Conservation (phyloP, 2,329 filamentous ascomycete genomes). For the Mollisia scopiformis region DNA sequence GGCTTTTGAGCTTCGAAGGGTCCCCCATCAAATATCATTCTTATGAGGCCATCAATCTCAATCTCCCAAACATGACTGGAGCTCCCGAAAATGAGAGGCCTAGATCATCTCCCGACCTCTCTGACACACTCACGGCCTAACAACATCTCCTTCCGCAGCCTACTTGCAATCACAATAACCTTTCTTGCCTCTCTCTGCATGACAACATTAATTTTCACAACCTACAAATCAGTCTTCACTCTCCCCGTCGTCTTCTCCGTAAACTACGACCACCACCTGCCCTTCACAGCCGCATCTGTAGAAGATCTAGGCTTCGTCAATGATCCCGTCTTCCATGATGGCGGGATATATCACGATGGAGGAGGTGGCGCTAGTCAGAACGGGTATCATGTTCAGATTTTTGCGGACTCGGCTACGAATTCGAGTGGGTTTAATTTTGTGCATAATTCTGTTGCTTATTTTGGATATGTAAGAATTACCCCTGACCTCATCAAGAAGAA, state of each 20-base stretch:
- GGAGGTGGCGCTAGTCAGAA: neutral
- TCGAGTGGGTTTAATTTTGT: conserved; percentile 11
- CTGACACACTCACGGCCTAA: neutral
- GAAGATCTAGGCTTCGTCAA: neutral
- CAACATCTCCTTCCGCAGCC: neutral
- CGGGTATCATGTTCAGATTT: conserved; percentile 14
- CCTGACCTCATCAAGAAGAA: neutral
- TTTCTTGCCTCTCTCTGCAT: neutral
- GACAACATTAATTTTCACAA: neutral
- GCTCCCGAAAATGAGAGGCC: no score
- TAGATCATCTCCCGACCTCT: no score
- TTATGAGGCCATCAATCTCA: no score
- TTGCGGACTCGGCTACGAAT: conserved; percentile 10
- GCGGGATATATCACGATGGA: conserved; percentile 1
- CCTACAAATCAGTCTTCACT: neutral
- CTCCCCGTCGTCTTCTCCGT: neutral
- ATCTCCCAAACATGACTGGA: no score
- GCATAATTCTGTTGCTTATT: conserved; percentile 14
- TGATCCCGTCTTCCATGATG: neutral
- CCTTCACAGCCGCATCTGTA: neutral
- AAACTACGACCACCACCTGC: neutral
- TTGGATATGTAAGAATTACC: conserved; percentile 4
- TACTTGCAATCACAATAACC: neutral
- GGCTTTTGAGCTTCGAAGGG: no score
- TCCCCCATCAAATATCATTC: no score